Evolutionary conservation across 1,284 basidiomycete genomes (phyloP).

Genomic region (Trichosporon inkin): DNA sequence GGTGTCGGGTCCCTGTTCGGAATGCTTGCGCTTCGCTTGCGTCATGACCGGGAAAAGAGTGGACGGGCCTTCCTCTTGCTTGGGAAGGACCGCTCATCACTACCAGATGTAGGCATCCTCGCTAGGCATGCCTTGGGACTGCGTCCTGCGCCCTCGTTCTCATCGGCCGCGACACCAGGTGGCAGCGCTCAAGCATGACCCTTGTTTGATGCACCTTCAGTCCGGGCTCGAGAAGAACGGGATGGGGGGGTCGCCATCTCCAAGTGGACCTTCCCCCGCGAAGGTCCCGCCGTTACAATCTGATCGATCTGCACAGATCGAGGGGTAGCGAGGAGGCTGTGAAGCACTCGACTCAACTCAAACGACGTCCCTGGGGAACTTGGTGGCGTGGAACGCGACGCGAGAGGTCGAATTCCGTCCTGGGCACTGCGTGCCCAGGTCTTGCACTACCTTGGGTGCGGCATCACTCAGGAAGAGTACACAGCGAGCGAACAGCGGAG

Average conservation of each 20-base stretch:
- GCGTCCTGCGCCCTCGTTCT: background rate
- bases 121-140: background rate
- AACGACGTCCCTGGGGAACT: background rate
- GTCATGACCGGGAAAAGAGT: background rate
- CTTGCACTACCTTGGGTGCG: background rate
- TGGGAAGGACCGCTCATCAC: background rate
- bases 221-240: background rate
- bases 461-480: background rate
- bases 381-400: background rate
- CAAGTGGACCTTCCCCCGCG: background rate
- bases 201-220: too few species aligned
- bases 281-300: background rate
- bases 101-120: background rate
- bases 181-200: background rate
- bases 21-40: background rate
- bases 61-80: background rate
- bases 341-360: background rate
- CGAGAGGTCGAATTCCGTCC: background rate
- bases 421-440: background rate
- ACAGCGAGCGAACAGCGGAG: conserved; percentile 18
- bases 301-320: background rate
- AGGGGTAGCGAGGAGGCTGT: background rate
- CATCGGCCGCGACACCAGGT: background rate
- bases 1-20: conserved; percentile 3
- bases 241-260: background rate